Conservation (phyloP, 129 eudicot genomes). For the Lactuca sativa region DNA sequence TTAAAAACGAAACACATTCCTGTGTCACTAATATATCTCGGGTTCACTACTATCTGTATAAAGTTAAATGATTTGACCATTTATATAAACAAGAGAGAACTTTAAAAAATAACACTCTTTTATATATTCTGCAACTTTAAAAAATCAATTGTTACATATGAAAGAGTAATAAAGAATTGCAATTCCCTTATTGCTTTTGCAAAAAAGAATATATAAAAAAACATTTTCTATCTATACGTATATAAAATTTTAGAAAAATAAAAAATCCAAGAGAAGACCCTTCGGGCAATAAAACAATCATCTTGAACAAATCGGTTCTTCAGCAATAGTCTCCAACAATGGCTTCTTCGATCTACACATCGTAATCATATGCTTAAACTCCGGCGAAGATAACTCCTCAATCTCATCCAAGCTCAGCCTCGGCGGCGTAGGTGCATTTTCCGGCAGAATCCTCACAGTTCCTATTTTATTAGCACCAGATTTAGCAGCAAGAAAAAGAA, state of each 20-base stretch:
- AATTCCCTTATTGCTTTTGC: conserved; percentile 30
- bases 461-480: conserved; percentile 32
- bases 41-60: neutral
- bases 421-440: conserved; percentile 38
- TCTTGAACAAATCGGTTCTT: conserved; percentile 61
- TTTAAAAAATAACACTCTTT: conserved; percentile 28
- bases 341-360: conserved; percentile 92
- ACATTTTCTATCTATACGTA: conserved; percentile 6
- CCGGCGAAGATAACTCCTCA: conserved; percentile 46
- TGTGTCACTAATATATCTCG: neutral
- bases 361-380: conserved; percentile 65
- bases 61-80: neutral
- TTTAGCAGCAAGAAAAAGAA: conserved; percentile 56
- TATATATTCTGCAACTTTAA: conserved; percentile 34
- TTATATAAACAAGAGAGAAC: neutral
- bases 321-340: conserved; percentile 82
- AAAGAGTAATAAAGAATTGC: conserved; percentile 32
- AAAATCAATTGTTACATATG: conserved; percentile 39
- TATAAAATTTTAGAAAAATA: neutral
- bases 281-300: conserved; percentile 33
- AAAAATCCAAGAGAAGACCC: conserved; percentile 8
- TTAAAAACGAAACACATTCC: no score
- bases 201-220: conserved; percentile 27
- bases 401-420: conserved; percentile 41
- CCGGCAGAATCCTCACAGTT: conserved; percentile 53